Percentiles rank a stretch among this genome's conserved stretches.
These are phyloP conservation scores for Saccharomycopsis phalli DNA, from an alignment of 1,139 yeast genomes.

Conservation along the genomic window DNA sequence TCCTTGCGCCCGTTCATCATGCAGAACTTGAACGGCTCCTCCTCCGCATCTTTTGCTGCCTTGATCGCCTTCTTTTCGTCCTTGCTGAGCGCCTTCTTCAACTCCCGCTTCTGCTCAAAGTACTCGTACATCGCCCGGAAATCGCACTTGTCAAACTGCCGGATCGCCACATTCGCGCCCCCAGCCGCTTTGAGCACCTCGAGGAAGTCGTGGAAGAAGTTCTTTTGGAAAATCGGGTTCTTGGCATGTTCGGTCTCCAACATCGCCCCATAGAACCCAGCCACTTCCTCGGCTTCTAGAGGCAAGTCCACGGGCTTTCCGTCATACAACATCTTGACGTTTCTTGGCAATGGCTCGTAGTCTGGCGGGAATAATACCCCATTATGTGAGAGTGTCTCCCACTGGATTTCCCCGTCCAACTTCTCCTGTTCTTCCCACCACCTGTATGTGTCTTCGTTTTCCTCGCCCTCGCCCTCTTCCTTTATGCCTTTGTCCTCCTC, in stretches of 20 bases:
- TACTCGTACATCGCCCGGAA: slow-evolving; percentile 66
- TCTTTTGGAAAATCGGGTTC: slow-evolving; percentile 77
- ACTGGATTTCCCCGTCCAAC: slow-evolving; percentile 65
- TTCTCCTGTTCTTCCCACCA: slow-evolving; percentile 87
- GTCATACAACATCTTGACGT: slow-evolving; percentile 67
- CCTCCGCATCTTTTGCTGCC: slow-evolving; percentile 62
- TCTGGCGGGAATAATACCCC: slow-evolving; percentile 94
- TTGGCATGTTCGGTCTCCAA: slow-evolving; percentile 81
- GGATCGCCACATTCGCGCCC: slow-evolving; percentile 51
- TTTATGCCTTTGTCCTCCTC: slow-evolving; percentile 18
- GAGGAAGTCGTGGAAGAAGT: slow-evolving; percentile 74
- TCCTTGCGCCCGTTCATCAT: slow-evolving; percentile 80
- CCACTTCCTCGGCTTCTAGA: slow-evolving; percentile 86
- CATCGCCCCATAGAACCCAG: slow-evolving; percentile 89
- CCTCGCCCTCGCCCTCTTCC: slow-evolving; percentile 32
- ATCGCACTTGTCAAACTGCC: slow-evolving; percentile 63
- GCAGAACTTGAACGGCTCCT: slow-evolving; percentile 79
- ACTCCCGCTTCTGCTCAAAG: slow-evolving; percentile 63
- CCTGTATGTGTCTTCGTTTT: slow-evolving; percentile 54
- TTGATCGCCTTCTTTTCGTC: slow-evolving; percentile 70
- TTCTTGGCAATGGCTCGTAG: slow-evolving; percentile 78
- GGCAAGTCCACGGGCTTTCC: slow-evolving; percentile 70
- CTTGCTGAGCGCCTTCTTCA: slow-evolving; percentile 55
- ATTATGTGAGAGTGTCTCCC: slow-evolving; percentile 79
- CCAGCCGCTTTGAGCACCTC: slow-evolving; percentile 62